Conservation (phyloP, 768 basidiomycete species). For the Termitomyces sp. region DNA sequence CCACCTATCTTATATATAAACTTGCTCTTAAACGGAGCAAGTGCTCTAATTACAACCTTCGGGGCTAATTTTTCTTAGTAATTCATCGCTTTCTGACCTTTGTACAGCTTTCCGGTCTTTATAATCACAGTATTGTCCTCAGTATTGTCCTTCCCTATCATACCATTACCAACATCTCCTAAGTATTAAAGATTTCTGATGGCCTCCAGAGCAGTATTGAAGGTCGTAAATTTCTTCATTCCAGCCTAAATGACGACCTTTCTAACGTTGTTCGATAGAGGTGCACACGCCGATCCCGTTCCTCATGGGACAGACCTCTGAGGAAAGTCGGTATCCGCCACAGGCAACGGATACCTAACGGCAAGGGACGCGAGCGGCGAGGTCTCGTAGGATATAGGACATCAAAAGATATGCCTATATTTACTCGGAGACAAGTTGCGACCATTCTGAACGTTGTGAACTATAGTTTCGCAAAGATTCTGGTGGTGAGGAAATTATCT, state of each 20-base stretch:
- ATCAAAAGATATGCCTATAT: neutral
- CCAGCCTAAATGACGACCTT: too few species aligned
- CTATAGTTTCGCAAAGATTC: neutral
- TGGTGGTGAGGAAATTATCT: neutral
- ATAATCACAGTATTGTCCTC: neutral
- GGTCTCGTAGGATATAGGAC: too few species aligned
- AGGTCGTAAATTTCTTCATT: neutral
- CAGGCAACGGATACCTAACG: neutral
- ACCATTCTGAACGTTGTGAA: neutral
- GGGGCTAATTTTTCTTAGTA: neutral
- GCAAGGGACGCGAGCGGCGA: neutral
- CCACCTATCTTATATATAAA: neutral
- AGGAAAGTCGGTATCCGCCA: too few species aligned
- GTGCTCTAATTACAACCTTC: constrained; percentile 7
- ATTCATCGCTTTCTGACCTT: neutral
- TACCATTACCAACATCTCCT: neutral
- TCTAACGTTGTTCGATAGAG: neutral
- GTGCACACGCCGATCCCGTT: too few species aligned
- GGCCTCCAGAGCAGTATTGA: neutral
- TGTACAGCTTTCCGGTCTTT: neutral
- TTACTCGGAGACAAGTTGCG: neutral
- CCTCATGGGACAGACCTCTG: neutral
- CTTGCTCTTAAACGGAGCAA: constrained; percentile 7
- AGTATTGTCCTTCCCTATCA: neutral
- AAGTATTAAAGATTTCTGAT: neutral